Conservation (phyloP, 805 yeast genomes). For the Kazachstania africana region DNA sequence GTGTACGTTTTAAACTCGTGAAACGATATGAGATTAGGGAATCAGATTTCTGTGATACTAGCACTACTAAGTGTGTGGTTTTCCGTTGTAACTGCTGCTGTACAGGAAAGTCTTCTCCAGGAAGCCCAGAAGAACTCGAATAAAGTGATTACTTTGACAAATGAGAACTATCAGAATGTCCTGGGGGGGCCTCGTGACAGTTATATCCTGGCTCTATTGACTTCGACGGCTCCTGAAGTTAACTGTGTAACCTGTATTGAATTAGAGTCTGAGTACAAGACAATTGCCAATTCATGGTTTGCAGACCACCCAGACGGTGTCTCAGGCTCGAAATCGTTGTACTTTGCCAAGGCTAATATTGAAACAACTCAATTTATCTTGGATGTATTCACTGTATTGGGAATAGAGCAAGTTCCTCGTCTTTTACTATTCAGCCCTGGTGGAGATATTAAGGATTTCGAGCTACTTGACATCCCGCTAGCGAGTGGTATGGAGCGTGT, state of each 20-base stretch:
- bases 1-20: too few relatives aligned
- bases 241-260: conserved; percentile 68
- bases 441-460: conserved; percentile 24
- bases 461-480: conserved; percentile 25
- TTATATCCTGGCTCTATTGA: conserved; percentile 54
- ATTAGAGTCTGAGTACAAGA: conserved; percentile 52
- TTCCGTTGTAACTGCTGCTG: conserved; percentile 1
- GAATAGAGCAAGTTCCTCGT: conserved; percentile 69
- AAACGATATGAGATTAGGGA: too few relatives aligned
- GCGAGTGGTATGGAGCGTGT: conserved; percentile 28
- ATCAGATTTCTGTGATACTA: too few relatives aligned
- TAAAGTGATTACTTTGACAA: conserved; percentile 41
- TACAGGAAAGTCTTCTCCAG: conserved; percentile 13
- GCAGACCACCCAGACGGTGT: conserved; percentile 43
- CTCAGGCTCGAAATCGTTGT: conserved; percentile 28
- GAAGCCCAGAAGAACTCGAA: conserved; percentile 21
- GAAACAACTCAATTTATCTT: conserved; percentile 39
- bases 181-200: conserved; percentile 57
- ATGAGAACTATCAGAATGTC: conserved; percentile 43
- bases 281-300: conserved; percentile 53
- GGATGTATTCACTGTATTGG: conserved; percentile 31
- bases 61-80: background rate
- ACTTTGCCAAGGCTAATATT: conserved; percentile 69
- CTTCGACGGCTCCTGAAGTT: conserved; percentile 63
- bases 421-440: conserved; percentile 51